These are phyloP conservation scores for Coniosporium tulheliwenetii DNA, from an alignment of 2,329 filamentous ascomycete genomes.

Conservation along the genomic window DNA sequence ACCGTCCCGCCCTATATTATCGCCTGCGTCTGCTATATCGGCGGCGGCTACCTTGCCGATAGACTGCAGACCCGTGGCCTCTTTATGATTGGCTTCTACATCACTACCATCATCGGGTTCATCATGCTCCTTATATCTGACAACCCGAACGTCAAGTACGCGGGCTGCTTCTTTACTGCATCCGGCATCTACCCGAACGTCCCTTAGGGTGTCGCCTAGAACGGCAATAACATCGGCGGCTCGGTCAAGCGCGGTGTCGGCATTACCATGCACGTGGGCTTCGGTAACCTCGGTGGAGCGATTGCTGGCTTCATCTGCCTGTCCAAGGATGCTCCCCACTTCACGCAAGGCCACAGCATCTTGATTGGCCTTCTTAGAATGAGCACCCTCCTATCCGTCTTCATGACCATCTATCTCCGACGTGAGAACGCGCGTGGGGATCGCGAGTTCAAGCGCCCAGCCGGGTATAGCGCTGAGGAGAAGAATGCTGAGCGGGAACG, in stretches of 20 bases:
- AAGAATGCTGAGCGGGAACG: conserved; percentile 35
- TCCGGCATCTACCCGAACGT: conserved; percentile 38
- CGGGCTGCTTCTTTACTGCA: conserved; percentile 23
- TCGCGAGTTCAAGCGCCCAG: conserved; percentile 27
- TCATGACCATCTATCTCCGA: conserved; percentile 43
- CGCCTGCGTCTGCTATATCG: conserved; percentile 7
- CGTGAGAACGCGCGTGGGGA: conserved; percentile 42
- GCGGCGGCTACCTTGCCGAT: conserved; percentile 7
- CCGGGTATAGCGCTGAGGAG: conserved; percentile 38
- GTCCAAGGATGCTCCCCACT: conserved; percentile 25
- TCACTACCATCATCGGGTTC: conserved; percentile 19
- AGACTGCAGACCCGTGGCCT: conserved; percentile 3
- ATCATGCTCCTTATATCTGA: conserved; percentile 19
- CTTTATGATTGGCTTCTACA: conserved; percentile 7
- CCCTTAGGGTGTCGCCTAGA: conserved; percentile 41
- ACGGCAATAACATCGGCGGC: conserved; percentile 42
- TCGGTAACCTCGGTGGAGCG: conserved; percentile 32
- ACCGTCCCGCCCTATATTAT: conserved; percentile 22
- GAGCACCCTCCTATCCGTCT: conserved; percentile 32
- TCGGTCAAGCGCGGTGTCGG: conserved; percentile 39
- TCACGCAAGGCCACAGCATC: conserved; percentile 28
- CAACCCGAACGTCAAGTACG: conserved; percentile 19
- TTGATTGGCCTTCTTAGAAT: conserved; percentile 30
- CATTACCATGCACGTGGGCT: conserved; percentile 40
- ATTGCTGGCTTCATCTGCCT: conserved; percentile 35